Evolutionary conservation across 2,329 filamentous ascomycete genomes (phyloP), one percentile per base, ranked within the genome.

Genomic region (Fusarium brachygibbosum): DNA sequence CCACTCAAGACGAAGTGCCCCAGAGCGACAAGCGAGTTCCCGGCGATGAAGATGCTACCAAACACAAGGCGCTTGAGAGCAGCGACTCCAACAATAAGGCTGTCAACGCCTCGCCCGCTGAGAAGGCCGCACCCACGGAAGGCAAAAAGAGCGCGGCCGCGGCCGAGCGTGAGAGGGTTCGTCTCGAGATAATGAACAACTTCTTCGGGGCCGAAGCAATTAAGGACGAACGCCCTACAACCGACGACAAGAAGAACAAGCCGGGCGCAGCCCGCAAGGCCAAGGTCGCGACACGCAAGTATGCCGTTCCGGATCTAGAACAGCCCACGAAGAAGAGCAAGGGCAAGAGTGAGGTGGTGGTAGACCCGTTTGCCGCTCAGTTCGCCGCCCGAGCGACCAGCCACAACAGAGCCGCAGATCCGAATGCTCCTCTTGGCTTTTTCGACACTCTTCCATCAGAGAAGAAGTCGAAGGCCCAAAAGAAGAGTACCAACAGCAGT

Each of bases 401-500:
- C 31, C 2, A 50, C 5, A 63, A 46, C 48, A 63, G 40, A 38
- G 48, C 3, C 31, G n/a, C 19, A 28, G 35, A 48, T 23, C 35
- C 34, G 19, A 35, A 42, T 23, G 34, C 25, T 17, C 28, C 32
- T 7, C 5, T 23, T 28, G 59, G 60, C 5, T 63, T 58, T 35
- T 63, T 63, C 29, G 60, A 64, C 8, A 32, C 31, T 38, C 58
- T 40, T n/a, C 50, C 42, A 16, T 9, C 52, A 12, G 56, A 62
- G 45, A 48, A 57, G 16, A 35, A 55, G 16, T 17, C 29, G 5
- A 14, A 38, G 32, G 19, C 6, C 10, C 13, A n/a, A 12, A 40
- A 13, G 25, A 21, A 46, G 13, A 25, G 19, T 11, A 21, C 14
- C 17, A n/a, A 17, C 10, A 17, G 13, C 17, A 19, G 16, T 16